These are phyloP conservation scores for Hypomyces perniciosus DNA, from an alignment of 2,329 filamentous ascomycete genomes.

Conservation along the genomic window DNA sequence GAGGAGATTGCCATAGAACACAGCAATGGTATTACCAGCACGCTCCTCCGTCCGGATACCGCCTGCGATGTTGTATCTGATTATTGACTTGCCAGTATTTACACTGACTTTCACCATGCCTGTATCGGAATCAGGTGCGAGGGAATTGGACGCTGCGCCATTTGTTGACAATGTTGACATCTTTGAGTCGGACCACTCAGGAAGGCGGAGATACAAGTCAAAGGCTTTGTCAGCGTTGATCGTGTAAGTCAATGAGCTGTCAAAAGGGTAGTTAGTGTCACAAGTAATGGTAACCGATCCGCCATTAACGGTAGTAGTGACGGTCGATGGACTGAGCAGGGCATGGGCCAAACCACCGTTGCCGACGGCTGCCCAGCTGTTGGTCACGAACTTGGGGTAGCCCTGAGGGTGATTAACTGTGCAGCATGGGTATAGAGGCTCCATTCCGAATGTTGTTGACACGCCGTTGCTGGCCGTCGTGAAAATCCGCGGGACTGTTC, in stretches of 20 bases:
- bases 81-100: constrained; percentile 14
- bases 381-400: constrained; percentile 48
- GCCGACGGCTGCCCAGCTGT: constrained; percentile 39
- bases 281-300: constrained; percentile 35
- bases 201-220: constrained; percentile 25
- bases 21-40: constrained; percentile 31
- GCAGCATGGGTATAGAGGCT: constrained; percentile 49
- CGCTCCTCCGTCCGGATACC: constrained; percentile 19
- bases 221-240: constrained; percentile 22
- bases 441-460: constrained; percentile 41
- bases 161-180: constrained; percentile 7
- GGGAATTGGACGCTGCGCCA: constrained; percentile 5
- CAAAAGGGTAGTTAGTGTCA: constrained; percentile 42
- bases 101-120: constrained; percentile 20
- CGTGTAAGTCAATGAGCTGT: constrained; percentile 23
- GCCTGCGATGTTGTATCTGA: constrained; percentile 16
- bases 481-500: constrained; percentile 29
- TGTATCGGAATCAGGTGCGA: constrained; percentile 12
- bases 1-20: constrained; percentile 39
- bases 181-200: constrained; percentile 17
- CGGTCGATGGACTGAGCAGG: constrained; percentile 40
- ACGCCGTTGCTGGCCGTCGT: constrained; percentile 39
- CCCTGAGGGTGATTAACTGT: constrained; percentile 54
- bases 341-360: constrained; percentile 43
- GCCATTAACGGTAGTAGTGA: constrained; percentile 31